These are phyloP conservation scores for Artemisia princeps DNA, from an alignment of 140 eudicot species.

Conservation along the genomic window DNA sequence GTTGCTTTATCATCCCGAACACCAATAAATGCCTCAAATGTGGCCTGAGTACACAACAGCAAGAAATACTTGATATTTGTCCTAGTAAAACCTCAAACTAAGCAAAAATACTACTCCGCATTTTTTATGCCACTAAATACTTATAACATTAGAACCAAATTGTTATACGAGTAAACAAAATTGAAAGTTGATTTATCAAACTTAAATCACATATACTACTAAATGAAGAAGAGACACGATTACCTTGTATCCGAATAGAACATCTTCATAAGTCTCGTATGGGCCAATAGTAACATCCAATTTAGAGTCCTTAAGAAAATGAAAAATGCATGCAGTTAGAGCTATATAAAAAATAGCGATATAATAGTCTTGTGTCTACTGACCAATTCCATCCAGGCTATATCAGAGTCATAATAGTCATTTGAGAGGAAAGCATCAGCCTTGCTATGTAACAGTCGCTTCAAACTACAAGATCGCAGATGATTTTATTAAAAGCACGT, in stretches of 20 bases:
- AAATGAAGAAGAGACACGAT: too few species aligned
- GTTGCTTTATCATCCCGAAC: slow-evolving; percentile 90
- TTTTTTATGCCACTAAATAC: too few species aligned
- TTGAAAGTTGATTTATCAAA: too few species aligned
- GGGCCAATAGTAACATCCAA: too few species aligned
- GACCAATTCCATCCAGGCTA: slow-evolving; percentile 98
- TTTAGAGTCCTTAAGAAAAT: too few species aligned
- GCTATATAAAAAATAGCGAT: neutral
- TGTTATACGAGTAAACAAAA: neutral
- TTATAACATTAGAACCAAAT: neutral
- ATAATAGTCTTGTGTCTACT: slow-evolving; percentile 25
- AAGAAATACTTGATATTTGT: neutral
- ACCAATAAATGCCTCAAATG: slow-evolving; percentile 93
- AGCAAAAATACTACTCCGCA: too few species aligned
- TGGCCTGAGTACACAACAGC: slow-evolving; percentile 47
- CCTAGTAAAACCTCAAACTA: too few species aligned
- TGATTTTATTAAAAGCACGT: neutral
- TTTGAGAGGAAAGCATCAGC: slow-evolving; percentile 89
- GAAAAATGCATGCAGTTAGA: too few species aligned
- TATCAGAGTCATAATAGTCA: slow-evolving; percentile 94
- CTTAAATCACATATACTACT: too few species aligned
- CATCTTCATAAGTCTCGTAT: too few species aligned
- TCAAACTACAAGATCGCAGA: slow-evolving; percentile 51
- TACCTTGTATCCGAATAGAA: too few species aligned
- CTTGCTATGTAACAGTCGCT: slow-evolving; percentile 75